These are phyloP conservation scores for Fusarium protoensiforme DNA, from an alignment of 2,329 filamentous ascomycete genomes.

Conservation along the genomic window DNA sequence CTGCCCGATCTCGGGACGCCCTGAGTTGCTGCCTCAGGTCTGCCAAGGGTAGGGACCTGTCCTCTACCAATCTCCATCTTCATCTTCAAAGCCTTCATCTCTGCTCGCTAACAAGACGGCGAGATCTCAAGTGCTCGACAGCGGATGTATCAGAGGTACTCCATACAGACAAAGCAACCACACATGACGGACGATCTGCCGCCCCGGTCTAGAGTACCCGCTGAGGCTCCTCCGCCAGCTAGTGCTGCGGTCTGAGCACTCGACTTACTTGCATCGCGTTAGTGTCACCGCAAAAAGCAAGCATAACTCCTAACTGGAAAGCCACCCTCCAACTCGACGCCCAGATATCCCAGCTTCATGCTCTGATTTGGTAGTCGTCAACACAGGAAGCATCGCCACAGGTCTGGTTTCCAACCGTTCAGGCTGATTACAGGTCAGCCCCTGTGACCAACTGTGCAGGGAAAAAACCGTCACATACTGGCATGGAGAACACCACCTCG, in stretches of 20 bases:
- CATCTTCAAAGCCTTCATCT: not conserved
- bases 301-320: conserved; percentile 24
- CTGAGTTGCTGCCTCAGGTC: conserved; percentile 15
- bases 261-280: conserved; percentile 38
- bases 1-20: not conserved
- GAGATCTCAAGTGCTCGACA: not conserved
- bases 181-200: conserved; percentile 19
- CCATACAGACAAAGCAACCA: not conserved
- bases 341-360: conserved; percentile 11
- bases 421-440: not conserved
- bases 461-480: conserved; percentile 1
- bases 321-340: conserved; percentile 18
- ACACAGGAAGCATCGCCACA: conserved; percentile 1
- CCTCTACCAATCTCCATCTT: not conserved
- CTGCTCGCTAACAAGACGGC: not conserved
- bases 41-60: not conserved
- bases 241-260: conserved; percentile 20
- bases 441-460: not conserved
- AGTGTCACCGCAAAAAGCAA: conserved; percentile 43
- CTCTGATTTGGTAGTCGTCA: conserved; percentile 5
- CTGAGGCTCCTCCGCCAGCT: conserved; percentile 25
- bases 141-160: not conserved
- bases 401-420: conserved; percentile 9
- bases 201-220: conserved; percentile 8
- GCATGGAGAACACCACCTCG: not conserved